These are phyloP conservation scores for Solanum peruvianum DNA, from an alignment of 257 asterid species.

Conservation along the genomic window DNA sequence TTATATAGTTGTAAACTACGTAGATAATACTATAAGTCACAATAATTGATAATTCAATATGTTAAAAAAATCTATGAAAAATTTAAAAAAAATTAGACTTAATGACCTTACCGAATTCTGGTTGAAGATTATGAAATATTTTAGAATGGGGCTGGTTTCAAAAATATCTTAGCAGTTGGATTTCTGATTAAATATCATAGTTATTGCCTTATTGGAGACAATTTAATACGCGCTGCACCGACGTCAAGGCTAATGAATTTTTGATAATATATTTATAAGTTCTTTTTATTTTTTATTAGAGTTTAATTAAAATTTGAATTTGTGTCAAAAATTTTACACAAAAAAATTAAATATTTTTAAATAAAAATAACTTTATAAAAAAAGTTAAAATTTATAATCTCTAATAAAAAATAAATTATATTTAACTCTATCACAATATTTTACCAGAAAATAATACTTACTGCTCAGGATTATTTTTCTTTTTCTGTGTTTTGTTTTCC, in stretches of 20 bases:
- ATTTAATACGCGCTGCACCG: background rate
- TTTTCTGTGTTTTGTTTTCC: background rate
- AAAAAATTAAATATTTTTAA: fast-evolving
- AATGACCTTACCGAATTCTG: too few relatives aligned
- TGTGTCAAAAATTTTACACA: fast-evolving
- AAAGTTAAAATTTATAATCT: too few relatives aligned
- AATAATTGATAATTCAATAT: too few relatives aligned
- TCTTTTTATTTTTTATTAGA: too few relatives aligned
- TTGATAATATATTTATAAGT: background rate
- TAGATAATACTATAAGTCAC: too few relatives aligned
- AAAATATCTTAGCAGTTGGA: background rate
- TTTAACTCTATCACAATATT: fast-evolving
- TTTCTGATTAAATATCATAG: background rate
- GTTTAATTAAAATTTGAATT: fast-evolving
- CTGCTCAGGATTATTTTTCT: background rate
- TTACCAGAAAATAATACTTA: too few relatives aligned
- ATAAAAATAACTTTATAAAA: fast-evolving
- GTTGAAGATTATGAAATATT: background rate
- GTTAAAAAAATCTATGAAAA: too few relatives aligned
- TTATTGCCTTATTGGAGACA: background rate
- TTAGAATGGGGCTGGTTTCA: background rate
- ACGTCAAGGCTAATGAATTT: background rate
- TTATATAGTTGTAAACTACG: too few relatives aligned
- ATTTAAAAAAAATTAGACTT: too few relatives aligned
- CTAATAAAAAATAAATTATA: fast-evolving